Evolutionary conservation across 768 basidiomycete species (phyloP).

Genomic region (Chalciporus piperatus): DNA sequence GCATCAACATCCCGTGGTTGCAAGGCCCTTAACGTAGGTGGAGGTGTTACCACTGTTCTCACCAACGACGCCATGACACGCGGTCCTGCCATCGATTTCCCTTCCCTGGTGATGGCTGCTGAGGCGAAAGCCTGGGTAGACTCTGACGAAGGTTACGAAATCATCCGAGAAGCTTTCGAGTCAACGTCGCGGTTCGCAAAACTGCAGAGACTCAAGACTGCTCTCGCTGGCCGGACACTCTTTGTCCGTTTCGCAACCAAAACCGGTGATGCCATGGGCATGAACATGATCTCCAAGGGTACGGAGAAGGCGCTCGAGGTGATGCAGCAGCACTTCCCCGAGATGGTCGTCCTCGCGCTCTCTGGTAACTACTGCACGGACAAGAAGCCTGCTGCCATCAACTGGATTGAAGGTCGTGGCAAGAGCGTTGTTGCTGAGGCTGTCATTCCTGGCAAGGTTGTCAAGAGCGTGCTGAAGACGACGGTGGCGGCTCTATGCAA

Average conservation of each 20-base stretch:
- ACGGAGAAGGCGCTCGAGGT: slow-evolving; percentile 91
- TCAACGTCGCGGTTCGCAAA: slow-evolving; percentile 91
- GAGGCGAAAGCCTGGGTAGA: slow-evolving; percentile 87
- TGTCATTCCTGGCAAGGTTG: slow-evolving; percentile 82
- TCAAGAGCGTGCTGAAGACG: slow-evolving; percentile 92
- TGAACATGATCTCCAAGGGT: slow-evolving; percentile 99
- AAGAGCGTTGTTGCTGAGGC: slow-evolving; percentile 98
- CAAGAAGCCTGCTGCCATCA: slow-evolving; percentile 99
- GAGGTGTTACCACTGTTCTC: slow-evolving; percentile 92
- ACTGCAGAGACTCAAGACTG: slow-evolving; percentile 80
- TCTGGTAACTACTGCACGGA: slow-evolving; percentile 99
- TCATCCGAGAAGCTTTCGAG: slow-evolving; percentile 85
- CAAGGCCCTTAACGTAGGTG: slow-evolving; percentile 95
- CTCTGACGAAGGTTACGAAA: slow-evolving; percentile 70
- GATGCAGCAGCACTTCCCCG: slow-evolving; percentile 77
- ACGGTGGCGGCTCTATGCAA: slow-evolving; percentile 87
- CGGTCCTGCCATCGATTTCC: slow-evolving; percentile 98
- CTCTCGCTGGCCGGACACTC: slow-evolving; percentile 89
- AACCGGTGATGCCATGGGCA: slow-evolving; percentile 99
- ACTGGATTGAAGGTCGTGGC: slow-evolving; percentile 99
- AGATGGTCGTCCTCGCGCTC: slow-evolving; percentile 87
- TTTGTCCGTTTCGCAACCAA: slow-evolving; percentile 92
- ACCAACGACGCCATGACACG: slow-evolving; percentile 96
- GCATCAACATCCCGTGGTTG: slow-evolving; percentile 97
- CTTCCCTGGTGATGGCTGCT: slow-evolving; percentile 73